Base-by-base conservation (phyloP, 257 asterid genomes). In the Fraxinus excelsior region DNA sequence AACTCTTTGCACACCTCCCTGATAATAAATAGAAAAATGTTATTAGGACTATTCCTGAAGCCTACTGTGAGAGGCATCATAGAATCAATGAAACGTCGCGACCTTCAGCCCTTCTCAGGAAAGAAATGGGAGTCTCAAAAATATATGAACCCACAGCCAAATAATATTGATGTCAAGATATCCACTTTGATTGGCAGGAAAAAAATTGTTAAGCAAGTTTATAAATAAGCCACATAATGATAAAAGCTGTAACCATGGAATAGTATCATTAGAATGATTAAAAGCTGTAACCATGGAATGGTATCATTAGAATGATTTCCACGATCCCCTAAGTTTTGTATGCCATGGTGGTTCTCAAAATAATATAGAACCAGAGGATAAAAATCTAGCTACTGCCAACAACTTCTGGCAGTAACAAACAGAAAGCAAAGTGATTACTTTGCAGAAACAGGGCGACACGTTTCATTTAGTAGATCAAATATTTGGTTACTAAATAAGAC, bases 1-100 rank as follows among this genome's bases (percentile, higher is more conserved):
- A 76, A 95, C 99, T 81, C 99, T 88, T 82, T 93, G 89, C 75
- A 95, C 97, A 79, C 99, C 99, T 49, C 98, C 96, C 99, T 96
- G 86, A 85, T 76, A 79, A 76, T 69, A 67, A 65, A 69, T 38
- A 44, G n/a, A 12, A 74, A 46, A 21, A 78, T 46, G 68, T 49
- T 51, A 68, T 60, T 78, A 66, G 72, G 56, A 49, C 46, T 11
- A 38, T 73, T 72, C 21, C 18, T 14, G 9, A 58, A 25, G 46
- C 71, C 21, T 25, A 23, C 51, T 72, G 42, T 34, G 23, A 40
- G 31, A 78, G 26, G 64, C 56, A 56, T 70, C 76, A 2, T 71
- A 77, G 73, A 10, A 73, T 38, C 56, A 74, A 23, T 19, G 11
- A 9, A 42, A 40, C 56, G 23, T 68, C 31, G 76, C 62, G 42